A percentile compares a stretch with the other conserved stretches of the same genome.
phyloP scores from a whole-genome alignment of 352 stramenopile species.

The Aphanomyces cochlioides region DNA sequence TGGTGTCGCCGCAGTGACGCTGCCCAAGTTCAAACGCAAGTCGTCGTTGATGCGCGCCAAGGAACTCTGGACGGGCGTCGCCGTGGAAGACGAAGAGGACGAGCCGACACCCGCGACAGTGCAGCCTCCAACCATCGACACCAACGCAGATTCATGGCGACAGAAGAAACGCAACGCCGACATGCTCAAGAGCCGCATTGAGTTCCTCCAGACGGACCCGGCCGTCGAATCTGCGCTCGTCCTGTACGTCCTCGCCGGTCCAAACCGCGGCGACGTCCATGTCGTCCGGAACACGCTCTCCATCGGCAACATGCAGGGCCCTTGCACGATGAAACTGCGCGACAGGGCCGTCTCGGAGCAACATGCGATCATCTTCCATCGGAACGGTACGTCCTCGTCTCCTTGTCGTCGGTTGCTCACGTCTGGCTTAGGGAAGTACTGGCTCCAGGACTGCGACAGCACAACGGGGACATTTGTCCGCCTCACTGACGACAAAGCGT shows the following conservation, averaged over 20 bases:
- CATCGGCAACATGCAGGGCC: slow-evolving; percentile 49
- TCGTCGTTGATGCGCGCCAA: slow-evolving; percentile 1
- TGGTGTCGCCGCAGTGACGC: not conserved
- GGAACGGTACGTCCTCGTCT: slow-evolving; percentile 35
- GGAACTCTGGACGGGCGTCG: slow-evolving; percentile 11
- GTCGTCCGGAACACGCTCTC: slow-evolving; percentile 63
- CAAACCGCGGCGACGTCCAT: slow-evolving; percentile 72
- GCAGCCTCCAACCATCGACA: not conserved
- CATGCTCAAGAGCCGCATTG: slow-evolving; percentile 54
- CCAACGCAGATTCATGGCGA: slow-evolving; percentile 39
- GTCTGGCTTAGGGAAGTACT: slow-evolving; percentile 40
- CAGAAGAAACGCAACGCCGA: slow-evolving; percentile 75
- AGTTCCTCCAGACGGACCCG: slow-evolving; percentile 49
- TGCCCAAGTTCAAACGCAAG: slow-evolving; percentile 7
- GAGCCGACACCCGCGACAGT: not conserved
- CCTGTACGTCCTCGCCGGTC: slow-evolving; percentile 70
- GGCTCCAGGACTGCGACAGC: slow-evolving; percentile 64
- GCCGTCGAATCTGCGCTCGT: slow-evolving; percentile 57
- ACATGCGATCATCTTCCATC: slow-evolving; percentile 70
- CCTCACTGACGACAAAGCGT: slow-evolving; percentile 60
- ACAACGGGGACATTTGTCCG: slow-evolving; percentile 74
- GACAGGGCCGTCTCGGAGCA: slow-evolving; percentile 53
- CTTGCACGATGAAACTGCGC: slow-evolving; percentile 67
- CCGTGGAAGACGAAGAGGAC: not conserved
- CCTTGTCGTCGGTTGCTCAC: not conserved